Base-by-base conservation (phyloP, 257 asterid genomes). In the Solanum pinnatisectum region DNA sequence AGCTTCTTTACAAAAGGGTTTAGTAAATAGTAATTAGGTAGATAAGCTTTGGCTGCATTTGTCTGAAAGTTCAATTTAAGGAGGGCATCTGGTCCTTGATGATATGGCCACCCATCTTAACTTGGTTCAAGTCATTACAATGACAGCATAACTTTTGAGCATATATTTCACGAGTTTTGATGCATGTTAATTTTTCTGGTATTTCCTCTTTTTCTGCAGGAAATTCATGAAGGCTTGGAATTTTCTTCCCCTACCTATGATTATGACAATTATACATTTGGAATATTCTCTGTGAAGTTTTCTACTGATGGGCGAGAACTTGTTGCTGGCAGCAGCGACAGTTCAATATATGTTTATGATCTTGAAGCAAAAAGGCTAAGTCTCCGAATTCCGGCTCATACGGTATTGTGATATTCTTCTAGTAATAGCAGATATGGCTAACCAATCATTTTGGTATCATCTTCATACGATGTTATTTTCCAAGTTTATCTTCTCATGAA, bases 191-290 rank as follows among this genome's bases (percentile, higher is more conserved):
- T 79, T 79, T 16, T 46, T 46, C 65, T 81, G 25, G 85, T 32
- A 40, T 46, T 16, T 16, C 85, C 25, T 81, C 30, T 46, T 83
- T 74, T 86, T 87, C 52, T 90, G 91, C 94, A 97, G 99, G 99
- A 97, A 92, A 94, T 96, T 90, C 99, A 97, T 81, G 99, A 97
- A 91, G 98, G 98, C 78, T 89, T 97, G 91, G 96, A 94, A 63
- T 96, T 96, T 90, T 94, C 98, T 30, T 90, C 96, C 27, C 76
- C 89, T 8, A 82, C 85, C 18, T 89, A 92, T 71, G 95, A 92
- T 89, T 91, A 93, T 74, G 93, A 89, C 8, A 96, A 92, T 87
- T 93, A 94, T 90, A 92, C 98, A 83, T 97, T 97, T 85, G 98
- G 99, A 83, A 96, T 97, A 30, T 97, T 97, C 93, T 97, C 99